A percentile compares a stretch with the other conserved stretches of the same genome.
Conservation (phyloP, 257 asterid genomes). For the Prunella vulgaris region DNA sequence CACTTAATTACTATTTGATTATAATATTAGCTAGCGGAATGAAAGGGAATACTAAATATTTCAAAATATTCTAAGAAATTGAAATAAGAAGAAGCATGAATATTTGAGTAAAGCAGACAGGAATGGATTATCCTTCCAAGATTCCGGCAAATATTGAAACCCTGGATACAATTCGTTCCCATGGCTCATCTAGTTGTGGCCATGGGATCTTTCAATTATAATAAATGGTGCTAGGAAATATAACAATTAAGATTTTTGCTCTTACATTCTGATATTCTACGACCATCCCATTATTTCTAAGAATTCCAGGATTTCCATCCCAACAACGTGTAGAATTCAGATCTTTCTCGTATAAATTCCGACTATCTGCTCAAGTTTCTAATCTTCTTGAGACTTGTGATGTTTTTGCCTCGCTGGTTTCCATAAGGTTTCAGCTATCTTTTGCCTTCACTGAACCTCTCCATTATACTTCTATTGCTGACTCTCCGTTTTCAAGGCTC, state of each 20-base stretch:
- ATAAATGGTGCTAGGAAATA: conserved; percentile 19
- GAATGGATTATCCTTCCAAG: conserved; percentile 49
- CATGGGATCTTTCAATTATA: conserved; percentile 28
- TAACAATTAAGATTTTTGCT: not conserved
- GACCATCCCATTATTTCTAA: conserved; percentile 16
- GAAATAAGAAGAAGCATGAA: not conserved
- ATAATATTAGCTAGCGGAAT: no score
- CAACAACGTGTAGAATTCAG: conserved; percentile 11
- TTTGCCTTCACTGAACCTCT: conserved; percentile 15
- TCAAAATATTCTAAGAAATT: not conserved
- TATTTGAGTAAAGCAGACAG: conserved; percentile 11
- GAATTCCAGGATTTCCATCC: conserved; percentile 17
- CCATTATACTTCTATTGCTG: not conserved
- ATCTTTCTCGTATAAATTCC: not conserved
- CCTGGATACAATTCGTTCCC: conserved; percentile 36
- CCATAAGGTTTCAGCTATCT: conserved; percentile 1
- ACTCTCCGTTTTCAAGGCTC: conserved; percentile 34
- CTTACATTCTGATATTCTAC: conserved; percentile 13
- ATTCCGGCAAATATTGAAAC: conserved; percentile 53
- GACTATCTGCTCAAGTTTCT: no score
- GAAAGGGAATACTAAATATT: no score
- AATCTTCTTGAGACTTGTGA: not conserved
- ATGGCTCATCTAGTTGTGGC: conserved; percentile 24
- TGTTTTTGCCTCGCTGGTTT: conserved; percentile 7
- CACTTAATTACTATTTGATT: no score